Evolutionary conservation across 1,284 basidiomycete genomes (phyloP).

Genomic region (Polyporus tsugae): DNA sequence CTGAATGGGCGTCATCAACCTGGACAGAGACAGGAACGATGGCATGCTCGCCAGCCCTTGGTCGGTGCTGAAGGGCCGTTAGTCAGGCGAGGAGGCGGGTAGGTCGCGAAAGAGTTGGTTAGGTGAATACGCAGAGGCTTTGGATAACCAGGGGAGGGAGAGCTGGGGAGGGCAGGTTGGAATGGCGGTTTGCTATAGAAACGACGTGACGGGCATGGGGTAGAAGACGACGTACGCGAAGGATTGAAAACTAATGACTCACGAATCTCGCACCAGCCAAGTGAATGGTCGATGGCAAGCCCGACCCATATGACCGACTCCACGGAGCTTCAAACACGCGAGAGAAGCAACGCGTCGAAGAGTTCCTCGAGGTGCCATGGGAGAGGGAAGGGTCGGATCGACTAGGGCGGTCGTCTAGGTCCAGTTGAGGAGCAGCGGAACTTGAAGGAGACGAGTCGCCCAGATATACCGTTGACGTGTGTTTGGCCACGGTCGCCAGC

Average conservation of each 20-base stretch:
- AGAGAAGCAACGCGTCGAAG: too few relatives aligned
- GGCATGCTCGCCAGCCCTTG: constrained; percentile 14
- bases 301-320: too few relatives aligned
- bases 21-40: constrained; percentile 4
- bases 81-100: constrained; percentile 9
- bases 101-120: constrained; percentile 6
- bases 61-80: constrained; percentile 14
- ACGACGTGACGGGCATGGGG: neutral
- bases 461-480: too few relatives aligned
- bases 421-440: too few relatives aligned
- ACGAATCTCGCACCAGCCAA: too few relatives aligned
- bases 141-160: constrained; percentile 9
- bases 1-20: constrained; percentile 17
- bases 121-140: constrained; percentile 9
- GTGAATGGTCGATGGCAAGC: too few relatives aligned
- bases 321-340: too few relatives aligned
- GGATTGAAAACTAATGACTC: neutral
- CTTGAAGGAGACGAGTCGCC: too few relatives aligned
- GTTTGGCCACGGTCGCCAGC: neutral
- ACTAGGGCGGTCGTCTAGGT: too few relatives aligned
- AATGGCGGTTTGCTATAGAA: neutral
- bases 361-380: too few relatives aligned
- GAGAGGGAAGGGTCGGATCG: too few relatives aligned
- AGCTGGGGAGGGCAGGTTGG: constrained; percentile 12
- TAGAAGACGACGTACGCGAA: constrained; percentile 3